Conservation (phyloP, 2,329 filamentous ascomycete species). For the Fusarium sp. region DNA sequence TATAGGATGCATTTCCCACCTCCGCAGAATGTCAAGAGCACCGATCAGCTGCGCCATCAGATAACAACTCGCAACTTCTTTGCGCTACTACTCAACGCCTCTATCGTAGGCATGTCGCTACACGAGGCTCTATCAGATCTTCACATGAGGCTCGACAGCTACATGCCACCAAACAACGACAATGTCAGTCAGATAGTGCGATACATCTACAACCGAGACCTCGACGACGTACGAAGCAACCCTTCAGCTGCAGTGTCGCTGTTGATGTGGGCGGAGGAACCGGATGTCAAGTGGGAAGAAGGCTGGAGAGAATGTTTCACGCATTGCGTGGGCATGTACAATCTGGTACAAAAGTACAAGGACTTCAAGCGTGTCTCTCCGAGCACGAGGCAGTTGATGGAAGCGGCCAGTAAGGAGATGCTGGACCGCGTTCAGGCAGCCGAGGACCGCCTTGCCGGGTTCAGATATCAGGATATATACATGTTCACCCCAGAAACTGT, state of each 20-base stretch:
- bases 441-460: constrained; percentile 69
- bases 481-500: constrained; percentile 58
- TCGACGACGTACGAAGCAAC: constrained; percentile 73
- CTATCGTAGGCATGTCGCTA: constrained; percentile 72
- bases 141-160: constrained; percentile 68
- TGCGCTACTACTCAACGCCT: constrained; percentile 71
- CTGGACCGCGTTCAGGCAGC: constrained; percentile 71
- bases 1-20: constrained; percentile 74
- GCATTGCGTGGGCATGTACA: constrained; percentile 73
- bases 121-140: constrained; percentile 73
- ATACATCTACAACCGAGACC: constrained; percentile 68
- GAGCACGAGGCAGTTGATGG: constrained; percentile 71
- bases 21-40: constrained; percentile 60
- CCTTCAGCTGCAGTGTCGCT: constrained; percentile 69
- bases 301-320: constrained; percentile 76
- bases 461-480: constrained; percentile 73
- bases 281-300: constrained; percentile 71
- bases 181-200: constrained; percentile 69
- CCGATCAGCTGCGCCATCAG: constrained; percentile 66
- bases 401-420: constrained; percentile 70
- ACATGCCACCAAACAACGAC: constrained; percentile 67
- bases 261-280: constrained; percentile 74
- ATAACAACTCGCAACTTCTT: constrained; percentile 77
- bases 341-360: constrained; percentile 60
- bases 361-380: constrained; percentile 71